Evolutionary conservation across 1,284 basidiomycete species (phyloP).

Genomic region (Ceratobasidium sp.): DNA sequence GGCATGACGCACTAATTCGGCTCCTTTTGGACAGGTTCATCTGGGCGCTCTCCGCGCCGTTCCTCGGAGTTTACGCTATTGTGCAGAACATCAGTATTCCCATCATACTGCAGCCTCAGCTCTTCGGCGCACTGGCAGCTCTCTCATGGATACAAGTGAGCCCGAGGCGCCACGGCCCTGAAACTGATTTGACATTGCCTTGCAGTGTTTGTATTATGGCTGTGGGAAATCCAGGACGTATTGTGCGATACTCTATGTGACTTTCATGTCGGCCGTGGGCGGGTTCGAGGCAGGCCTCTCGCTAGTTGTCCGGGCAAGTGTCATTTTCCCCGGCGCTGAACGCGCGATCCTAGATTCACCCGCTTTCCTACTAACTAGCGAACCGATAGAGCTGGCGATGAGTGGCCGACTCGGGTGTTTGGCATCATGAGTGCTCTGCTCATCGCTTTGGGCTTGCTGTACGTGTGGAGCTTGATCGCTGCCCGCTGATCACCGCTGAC

Average conservation of each 20-base stretch:
- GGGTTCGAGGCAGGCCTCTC: slow-evolving; percentile 68
- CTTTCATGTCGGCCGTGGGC: slow-evolving; percentile 55
- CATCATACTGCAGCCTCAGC: slow-evolving; percentile 75
- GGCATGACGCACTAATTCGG: not conserved
- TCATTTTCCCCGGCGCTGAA: slow-evolving; percentile 5
- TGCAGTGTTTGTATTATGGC: slow-evolving; percentile 70
- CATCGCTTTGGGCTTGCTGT: slow-evolving; percentile 68
- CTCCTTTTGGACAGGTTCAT: slow-evolving; percentile 55
- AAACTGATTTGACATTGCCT: slow-evolving; percentile 1
- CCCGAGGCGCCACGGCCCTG: slow-evolving; percentile 47
- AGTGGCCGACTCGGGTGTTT: slow-evolving; percentile 63
- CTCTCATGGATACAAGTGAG: slow-evolving; percentile 71
- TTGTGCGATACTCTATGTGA: slow-evolving; percentile 47
- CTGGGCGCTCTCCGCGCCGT: slow-evolving; percentile 69
- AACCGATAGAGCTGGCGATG: slow-evolving; percentile 56
- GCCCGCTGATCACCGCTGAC: not conserved
- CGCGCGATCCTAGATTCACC: slow-evolving; percentile 31
- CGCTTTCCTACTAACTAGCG: slow-evolving; percentile 45
- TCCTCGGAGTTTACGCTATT: slow-evolving; percentile 75
- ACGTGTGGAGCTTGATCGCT: slow-evolving; percentile 44
- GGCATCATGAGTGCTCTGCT: slow-evolving; percentile 70
- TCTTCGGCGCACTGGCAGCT: slow-evolving; percentile 68
- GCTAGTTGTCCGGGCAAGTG: slow-evolving; percentile 61
- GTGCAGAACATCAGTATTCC: slow-evolving; percentile 75
- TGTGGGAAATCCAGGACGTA: slow-evolving; percentile 51